phyloP scores from a whole-genome alignment of 1,284 basidiomycete species.

The Moesziomyces antarcticus region DNA sequence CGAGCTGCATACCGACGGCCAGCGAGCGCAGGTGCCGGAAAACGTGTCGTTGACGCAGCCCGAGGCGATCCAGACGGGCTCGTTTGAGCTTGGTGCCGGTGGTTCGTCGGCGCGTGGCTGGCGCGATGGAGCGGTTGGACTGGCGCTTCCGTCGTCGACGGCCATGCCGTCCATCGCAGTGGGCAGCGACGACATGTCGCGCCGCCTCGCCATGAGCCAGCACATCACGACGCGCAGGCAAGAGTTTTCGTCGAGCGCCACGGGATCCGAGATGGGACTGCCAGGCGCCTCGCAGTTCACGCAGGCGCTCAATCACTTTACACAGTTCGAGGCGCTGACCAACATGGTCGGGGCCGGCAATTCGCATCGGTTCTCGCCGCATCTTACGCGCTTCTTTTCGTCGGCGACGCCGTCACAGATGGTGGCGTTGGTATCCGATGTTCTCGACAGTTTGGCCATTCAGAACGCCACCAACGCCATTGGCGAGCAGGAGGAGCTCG shows the following conservation, averaged over 20 bases:
- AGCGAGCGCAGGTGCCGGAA: conserved; percentile 62
- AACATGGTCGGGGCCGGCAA: conserved; percentile 28
- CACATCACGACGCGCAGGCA: conserved; percentile 46
- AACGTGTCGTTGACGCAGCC: conserved; percentile 65
- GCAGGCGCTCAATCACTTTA: conserved; percentile 59
- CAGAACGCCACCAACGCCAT: conserved; percentile 50
- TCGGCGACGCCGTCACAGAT: conserved; percentile 42
- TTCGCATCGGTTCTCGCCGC: conserved; percentile 58
- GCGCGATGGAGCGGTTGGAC: conserved; percentile 21
- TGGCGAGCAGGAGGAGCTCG: conserved; percentile 56
- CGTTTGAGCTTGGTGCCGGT: conserved; percentile 33
- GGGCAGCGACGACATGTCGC: conserved; percentile 39
- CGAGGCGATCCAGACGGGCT: conserved; percentile 55
- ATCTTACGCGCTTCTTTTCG: conserved; percentile 65
- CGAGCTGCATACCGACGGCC: conserved; percentile 63
- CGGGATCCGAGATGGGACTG: conserved; percentile 21
- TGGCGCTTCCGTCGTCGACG: conserved; percentile 51
- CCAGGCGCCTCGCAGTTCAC: conserved; percentile 59
- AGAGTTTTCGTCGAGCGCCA: conserved; percentile 33
- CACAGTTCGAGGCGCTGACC: conserved; percentile 52
- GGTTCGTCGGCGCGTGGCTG: conserved; percentile 25
- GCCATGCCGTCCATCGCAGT: conserved; percentile 47
- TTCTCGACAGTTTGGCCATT: conserved; percentile 49
- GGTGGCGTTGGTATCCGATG: conserved; percentile 27
- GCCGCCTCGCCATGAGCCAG: conserved; percentile 53